Evolutionary conservation across 2,329 filamentous ascomycete species (phyloP).

Genomic region (Colletotrichum tropicale): DNA sequence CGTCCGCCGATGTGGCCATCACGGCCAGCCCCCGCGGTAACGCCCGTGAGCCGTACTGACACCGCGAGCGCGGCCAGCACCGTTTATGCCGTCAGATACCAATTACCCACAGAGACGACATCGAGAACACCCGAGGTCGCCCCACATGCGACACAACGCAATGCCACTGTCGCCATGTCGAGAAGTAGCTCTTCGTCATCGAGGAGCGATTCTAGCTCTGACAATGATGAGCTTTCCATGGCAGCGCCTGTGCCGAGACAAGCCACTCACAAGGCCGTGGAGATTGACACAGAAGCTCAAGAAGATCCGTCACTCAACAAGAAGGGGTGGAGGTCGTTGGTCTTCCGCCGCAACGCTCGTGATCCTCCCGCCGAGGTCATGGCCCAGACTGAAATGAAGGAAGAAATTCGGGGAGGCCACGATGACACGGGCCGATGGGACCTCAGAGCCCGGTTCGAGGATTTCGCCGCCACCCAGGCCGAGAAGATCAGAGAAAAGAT

Average conservation of each 20-base stretch:
- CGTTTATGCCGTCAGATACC: constrained; percentile 67
- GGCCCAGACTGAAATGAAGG: background rate
- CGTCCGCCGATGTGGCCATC: constrained; percentile 60
- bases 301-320: constrained; percentile 19
- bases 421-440: constrained; percentile 53
- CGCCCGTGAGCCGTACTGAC: constrained; percentile 65
- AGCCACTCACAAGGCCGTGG: background rate
- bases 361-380: constrained; percentile 12
- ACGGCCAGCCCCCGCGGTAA: constrained; percentile 58
- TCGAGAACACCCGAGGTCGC: constrained; percentile 5
- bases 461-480: constrained; percentile 65
- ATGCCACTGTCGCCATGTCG: background rate
- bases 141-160: constrained; percentile 10
- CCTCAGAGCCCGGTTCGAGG: constrained; percentile 59
- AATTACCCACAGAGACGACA: constrained; percentile 58
- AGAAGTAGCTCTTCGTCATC: constrained; percentile 1
- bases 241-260: constrained; percentile 18
- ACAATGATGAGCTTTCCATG: constrained; percentile 25
- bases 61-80: constrained; percentile 69
- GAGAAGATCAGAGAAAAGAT: constrained; percentile 64
- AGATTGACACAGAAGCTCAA: constrained; percentile 31
- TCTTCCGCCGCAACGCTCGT: constrained; percentile 28
- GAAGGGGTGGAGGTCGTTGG: constrained; percentile 34
- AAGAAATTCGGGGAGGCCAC: constrained; percentile 23
- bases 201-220: constrained; percentile 2